Percentiles rank a stretch among this genome's conserved stretches.
These are phyloP conservation scores for Pneumocystis sp. DNA, from an alignment of 1,139 yeast species.

Conservation along the genomic window DNA sequence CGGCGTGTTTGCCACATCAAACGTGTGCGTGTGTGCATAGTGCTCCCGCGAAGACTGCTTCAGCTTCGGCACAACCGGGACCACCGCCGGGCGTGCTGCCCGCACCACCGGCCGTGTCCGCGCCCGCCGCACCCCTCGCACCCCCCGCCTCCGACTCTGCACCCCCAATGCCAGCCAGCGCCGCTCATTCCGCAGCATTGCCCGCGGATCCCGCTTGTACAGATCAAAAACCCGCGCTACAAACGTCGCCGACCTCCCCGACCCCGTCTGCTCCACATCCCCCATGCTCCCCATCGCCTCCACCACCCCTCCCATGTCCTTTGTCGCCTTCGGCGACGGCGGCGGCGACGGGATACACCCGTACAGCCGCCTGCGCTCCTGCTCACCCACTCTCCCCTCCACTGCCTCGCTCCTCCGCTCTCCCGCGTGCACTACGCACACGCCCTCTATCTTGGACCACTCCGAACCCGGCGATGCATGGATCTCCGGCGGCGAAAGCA, in stretches of 20 bases:
- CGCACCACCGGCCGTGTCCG: neutral
- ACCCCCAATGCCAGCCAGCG: neutral
- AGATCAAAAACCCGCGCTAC: neutral
- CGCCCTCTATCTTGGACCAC: neutral
- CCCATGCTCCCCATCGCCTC: neutral
- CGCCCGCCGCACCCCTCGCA: neutral
- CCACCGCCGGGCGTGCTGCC: neutral
- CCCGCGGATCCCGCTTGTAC: neutral
- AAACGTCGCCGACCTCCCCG: neutral
- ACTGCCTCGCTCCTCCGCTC: no score
- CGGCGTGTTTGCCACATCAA: conserved; percentile 9
- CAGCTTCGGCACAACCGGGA: neutral
- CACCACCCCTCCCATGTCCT: neutral
- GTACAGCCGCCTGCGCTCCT: no score
- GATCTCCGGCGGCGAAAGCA: neutral
- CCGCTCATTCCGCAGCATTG: neutral
- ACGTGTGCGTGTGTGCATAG: neutral
- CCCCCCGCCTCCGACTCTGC: neutral
- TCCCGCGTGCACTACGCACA: no score
- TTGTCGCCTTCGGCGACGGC: no score
- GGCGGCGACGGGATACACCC: no score
- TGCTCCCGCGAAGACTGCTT: neutral
- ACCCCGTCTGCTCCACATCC: neutral
- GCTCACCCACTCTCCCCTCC: no score
- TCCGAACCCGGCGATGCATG: neutral